These are phyloP conservation scores for Takashimella tepidaria DNA, from an alignment of 1,284 basidiomycete genomes.

Conservation along the genomic window DNA sequence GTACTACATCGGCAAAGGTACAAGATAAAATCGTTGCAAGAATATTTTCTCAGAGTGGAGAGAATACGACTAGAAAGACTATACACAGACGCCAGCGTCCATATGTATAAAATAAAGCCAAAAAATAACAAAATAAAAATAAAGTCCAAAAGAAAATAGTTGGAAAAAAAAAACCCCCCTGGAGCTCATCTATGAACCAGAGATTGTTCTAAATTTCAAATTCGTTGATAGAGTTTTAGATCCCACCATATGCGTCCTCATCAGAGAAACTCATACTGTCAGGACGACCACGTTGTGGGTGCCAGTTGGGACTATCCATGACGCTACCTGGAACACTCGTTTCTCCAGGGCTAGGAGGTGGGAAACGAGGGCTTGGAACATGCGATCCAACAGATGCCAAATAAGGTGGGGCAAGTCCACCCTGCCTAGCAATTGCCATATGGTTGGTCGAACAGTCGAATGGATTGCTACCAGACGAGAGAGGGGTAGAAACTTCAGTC, in stretches of 20 bases:
- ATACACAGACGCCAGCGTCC: not conserved
- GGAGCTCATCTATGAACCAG: not conserved
- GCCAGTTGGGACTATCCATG: slow-evolving; percentile 19
- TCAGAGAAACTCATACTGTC: slow-evolving; percentile 9
- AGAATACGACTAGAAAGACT: no score
- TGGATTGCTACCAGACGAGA: slow-evolving; percentile 8
- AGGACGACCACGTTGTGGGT: not conserved
- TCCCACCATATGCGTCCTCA: slow-evolving; percentile 45
- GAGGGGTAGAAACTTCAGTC: slow-evolving; percentile 35
- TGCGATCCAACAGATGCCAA: slow-evolving; percentile 14
- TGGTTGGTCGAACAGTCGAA: no score
- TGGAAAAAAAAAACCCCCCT: not conserved
- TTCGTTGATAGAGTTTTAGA: no score
- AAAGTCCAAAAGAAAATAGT: no score
- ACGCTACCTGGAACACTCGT: slow-evolving; percentile 34
- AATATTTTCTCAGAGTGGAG: no score
- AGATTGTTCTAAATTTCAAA: no score
- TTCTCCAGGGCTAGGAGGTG: slow-evolving; percentile 26
- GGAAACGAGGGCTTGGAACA: slow-evolving; percentile 16
- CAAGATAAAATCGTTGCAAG: no score
- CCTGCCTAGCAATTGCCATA: slow-evolving; percentile 6
- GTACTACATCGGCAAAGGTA: no score
- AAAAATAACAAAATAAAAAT: no score
- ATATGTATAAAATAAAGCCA: not conserved
- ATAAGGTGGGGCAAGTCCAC: slow-evolving; percentile 14